phyloP scores from a whole-genome alignment of 1,284 basidiomycete species.

The Trametes pubescens region DNA sequence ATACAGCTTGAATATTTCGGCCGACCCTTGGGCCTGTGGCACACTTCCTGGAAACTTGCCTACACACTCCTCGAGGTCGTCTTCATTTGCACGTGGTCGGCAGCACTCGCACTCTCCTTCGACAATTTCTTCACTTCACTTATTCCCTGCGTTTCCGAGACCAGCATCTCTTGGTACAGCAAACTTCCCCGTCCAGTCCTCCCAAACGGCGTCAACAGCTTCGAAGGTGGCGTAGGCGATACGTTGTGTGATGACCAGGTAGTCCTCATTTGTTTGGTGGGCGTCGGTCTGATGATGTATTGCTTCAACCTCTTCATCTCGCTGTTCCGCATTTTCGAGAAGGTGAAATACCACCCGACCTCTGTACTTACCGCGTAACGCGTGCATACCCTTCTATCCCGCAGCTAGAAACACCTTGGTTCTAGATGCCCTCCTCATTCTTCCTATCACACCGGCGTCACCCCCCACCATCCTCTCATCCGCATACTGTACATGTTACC shows the following conservation, averaged over 20 bases:
- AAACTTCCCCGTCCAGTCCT: slow-evolving; percentile 58
- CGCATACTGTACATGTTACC: slow-evolving; percentile 1
- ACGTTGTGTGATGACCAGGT: slow-evolving; percentile 75
- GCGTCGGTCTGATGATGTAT: slow-evolving; percentile 78
- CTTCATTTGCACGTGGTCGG: slow-evolving; percentile 93
- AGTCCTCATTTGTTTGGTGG: slow-evolving; percentile 77
- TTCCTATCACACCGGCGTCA: slow-evolving; percentile 14
- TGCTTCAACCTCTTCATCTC: slow-evolving; percentile 85
- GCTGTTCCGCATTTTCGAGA: slow-evolving; percentile 88
- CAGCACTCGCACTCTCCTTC: slow-evolving; percentile 86
- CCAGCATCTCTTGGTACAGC: slow-evolving; percentile 75
- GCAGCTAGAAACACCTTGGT: neutral
- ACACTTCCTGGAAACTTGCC: slow-evolving; percentile 81
- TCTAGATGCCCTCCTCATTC: slow-evolving; percentile 2
- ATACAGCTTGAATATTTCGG: slow-evolving; percentile 89
- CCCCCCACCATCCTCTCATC: slow-evolving; percentile 3
- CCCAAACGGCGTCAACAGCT: slow-evolving; percentile 47
- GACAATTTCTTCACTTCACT: slow-evolving; percentile 93
- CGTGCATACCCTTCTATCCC: neutral
- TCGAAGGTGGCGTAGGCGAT: slow-evolving; percentile 59
- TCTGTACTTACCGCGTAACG: slow-evolving; percentile 28
- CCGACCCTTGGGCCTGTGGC: slow-evolving; percentile 89
- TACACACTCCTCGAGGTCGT: slow-evolving; percentile 85
- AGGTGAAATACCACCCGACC: slow-evolving; percentile 71
- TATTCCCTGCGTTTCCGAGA: slow-evolving; percentile 74